phyloP scores from a whole-genome alignment of 306 rosid genomes.

The Pyrus pyrifolia region DNA sequence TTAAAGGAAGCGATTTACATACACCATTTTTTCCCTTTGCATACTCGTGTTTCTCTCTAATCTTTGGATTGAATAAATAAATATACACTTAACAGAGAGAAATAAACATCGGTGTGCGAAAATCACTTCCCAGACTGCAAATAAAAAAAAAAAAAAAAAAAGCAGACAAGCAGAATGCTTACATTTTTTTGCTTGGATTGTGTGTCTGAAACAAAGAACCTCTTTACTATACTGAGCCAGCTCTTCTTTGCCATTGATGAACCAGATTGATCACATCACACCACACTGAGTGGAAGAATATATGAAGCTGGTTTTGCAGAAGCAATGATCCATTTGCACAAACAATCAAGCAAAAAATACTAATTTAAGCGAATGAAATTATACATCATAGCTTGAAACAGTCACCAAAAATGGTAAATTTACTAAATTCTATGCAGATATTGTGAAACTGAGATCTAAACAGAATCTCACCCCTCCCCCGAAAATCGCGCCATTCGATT shows the following conservation, averaged over 20 bases:
- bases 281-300: background rate
- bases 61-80: no score
- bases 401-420: constrained; percentile 7
- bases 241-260: constrained; percentile 70
- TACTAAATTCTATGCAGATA: constrained; percentile 22
- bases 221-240: constrained; percentile 72
- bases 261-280: constrained; percentile 9
- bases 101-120: no score
- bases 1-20: background rate
- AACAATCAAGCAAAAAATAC: constrained; percentile 3
- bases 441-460: constrained; percentile 29
- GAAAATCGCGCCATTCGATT: constrained; percentile 14
- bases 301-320: constrained; percentile 14
- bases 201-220: constrained; percentile 54
- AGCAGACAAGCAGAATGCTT: constrained; percentile 3
- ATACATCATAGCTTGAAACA: background rate
- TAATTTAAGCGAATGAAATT: background rate
- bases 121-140: no score
- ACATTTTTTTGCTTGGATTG: constrained; percentile 62
- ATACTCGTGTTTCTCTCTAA: no score
- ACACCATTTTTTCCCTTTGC: no score
- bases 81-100: no score
- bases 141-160: background rate
- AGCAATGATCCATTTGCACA: constrained; percentile 10
- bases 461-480: constrained; percentile 27